Evolutionary conservation across 2,329 filamentous ascomycete species (phyloP).

Genomic region (Colletotrichum salicis): DNA sequence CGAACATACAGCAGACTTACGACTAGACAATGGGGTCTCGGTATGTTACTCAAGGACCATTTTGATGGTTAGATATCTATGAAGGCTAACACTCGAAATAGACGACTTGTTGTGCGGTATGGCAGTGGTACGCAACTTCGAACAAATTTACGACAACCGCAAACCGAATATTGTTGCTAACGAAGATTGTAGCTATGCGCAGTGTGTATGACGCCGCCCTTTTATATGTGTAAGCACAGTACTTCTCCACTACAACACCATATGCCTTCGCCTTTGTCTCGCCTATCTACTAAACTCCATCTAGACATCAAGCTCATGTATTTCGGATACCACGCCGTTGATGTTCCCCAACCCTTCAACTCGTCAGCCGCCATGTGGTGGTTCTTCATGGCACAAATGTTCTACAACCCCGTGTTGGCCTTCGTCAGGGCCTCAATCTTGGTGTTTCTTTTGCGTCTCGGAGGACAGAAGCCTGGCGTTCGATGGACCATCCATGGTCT

Average conservation of each 20-base stretch:
- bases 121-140: slow-evolving; percentile 37
- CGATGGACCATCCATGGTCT: slow-evolving; percentile 44
- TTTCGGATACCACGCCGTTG: slow-evolving; percentile 40
- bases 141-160: not conserved
- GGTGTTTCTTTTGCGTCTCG: slow-evolving; percentile 56
- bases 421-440: slow-evolving; percentile 58
- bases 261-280: not conserved
- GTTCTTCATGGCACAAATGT: slow-evolving; percentile 50
- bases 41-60: slow-evolving; percentile 31
- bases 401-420: slow-evolving; percentile 58
- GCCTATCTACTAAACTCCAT: not conserved
- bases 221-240: slow-evolving; percentile 42
- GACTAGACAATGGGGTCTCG: slow-evolving; percentile 42
- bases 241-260: not conserved
- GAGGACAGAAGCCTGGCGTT: slow-evolving; percentile 48
- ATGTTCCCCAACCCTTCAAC: slow-evolving; percentile 18
- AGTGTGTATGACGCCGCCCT: slow-evolving; percentile 37
- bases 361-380: slow-evolving; percentile 39
- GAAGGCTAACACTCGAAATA: slow-evolving; percentile 17
- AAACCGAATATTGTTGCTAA: not conserved
- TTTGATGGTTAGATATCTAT: not conserved
- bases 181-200: slow-evolving; percentile 31
- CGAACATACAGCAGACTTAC: slow-evolving; percentile 40
- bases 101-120: slow-evolving; percentile 43
- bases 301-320: slow-evolving; percentile 44